phyloP scores from a whole-genome alignment of 2,329 filamentous ascomycete genomes.

The Colletotrichum australisinense region DNA sequence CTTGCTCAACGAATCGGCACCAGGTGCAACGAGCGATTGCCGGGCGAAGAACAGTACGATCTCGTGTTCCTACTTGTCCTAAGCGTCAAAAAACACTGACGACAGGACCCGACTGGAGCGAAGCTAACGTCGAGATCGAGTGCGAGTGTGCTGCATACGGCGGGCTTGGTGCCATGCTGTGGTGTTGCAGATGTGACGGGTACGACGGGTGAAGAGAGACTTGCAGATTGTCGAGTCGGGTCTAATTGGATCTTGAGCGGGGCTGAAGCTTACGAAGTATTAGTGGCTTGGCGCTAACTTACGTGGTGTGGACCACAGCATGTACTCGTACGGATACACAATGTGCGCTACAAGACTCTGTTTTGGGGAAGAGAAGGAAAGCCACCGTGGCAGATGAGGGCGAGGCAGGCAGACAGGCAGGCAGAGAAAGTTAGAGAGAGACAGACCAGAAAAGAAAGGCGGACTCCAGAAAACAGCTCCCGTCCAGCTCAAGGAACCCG shows the following conservation, averaged over 20 bases:
- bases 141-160: not conserved
- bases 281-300: slow-evolving; percentile 29
- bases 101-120: slow-evolving; percentile 6
- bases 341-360: not conserved
- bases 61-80: not conserved
- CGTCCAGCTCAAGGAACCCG: not conserved
- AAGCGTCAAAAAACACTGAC: not conserved
- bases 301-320: not conserved
- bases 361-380: not conserved
- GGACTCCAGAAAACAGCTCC: not conserved
- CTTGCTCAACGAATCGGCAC: not conserved
- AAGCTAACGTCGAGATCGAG: not conserved
- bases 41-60: not conserved
- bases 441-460: not conserved
- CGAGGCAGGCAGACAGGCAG: not conserved
- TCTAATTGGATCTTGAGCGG: slow-evolving; percentile 17
- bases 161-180: slow-evolving; percentile 4
- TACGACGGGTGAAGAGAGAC: not conserved
- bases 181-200: not conserved
- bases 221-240: slow-evolving; percentile 12
- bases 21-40: not conserved
- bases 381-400: not conserved
- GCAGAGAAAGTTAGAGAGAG: not conserved
- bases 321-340: not conserved
- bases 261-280: slow-evolving; percentile 16